phyloP scores from a whole-genome alignment of 2,329 filamentous ascomycete genomes.

The Moelleriella libera region DNA sequence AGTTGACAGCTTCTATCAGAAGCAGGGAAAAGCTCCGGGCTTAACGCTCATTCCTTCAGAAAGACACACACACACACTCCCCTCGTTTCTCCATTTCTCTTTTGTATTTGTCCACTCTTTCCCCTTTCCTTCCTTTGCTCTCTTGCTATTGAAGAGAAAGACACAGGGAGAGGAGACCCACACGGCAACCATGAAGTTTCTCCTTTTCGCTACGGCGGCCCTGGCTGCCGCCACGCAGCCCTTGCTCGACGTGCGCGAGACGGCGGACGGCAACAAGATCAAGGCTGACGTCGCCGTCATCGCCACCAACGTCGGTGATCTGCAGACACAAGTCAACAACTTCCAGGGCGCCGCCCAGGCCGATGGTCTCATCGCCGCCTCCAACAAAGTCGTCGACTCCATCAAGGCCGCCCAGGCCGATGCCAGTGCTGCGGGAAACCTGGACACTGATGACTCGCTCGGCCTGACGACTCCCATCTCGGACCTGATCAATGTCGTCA shows the following conservation, averaged over 20 bases:
- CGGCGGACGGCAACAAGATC: neutral
- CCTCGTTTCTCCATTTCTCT: neutral
- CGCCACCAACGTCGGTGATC: neutral
- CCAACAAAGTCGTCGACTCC: neutral
- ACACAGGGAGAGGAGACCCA: neutral
- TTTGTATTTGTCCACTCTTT: conserved; percentile 24
- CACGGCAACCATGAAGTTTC: conserved; percentile 3
- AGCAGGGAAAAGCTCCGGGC: no score
- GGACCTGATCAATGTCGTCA: neutral
- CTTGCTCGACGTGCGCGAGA: neutral
- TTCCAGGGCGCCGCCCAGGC: neutral
- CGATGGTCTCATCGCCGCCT: neutral
- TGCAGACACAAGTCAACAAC: neutral
- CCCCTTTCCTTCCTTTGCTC: neutral
- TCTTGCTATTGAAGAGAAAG: neutral
- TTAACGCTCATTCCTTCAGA: no score
- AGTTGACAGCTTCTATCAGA: no score
- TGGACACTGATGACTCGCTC: neutral
- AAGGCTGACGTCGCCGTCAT: neutral
- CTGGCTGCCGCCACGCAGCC: neutral
- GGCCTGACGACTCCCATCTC: neutral
- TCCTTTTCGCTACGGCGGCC: conserved; percentile 3
- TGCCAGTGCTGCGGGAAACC: neutral
- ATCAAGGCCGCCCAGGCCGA: neutral
- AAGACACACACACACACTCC: neutral